phyloP scores from a whole-genome alignment of 345 rosid genomes.

The Citrus unshiu region DNA sequence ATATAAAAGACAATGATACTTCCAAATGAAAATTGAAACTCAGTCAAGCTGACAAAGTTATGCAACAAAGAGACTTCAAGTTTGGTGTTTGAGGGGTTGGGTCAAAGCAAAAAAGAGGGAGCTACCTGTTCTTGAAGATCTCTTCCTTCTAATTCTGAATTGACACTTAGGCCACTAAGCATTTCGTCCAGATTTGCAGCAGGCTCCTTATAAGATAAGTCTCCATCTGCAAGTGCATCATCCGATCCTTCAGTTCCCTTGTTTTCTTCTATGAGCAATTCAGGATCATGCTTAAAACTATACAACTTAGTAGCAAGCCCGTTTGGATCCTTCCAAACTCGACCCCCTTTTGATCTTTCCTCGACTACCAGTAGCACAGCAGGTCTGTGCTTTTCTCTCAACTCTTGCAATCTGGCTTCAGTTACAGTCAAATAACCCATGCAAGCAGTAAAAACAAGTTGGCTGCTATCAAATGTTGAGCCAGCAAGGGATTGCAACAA shows the following conservation, averaged over 20 bases:
- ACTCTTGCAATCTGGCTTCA: constrained; percentile 64
- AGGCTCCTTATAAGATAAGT: constrained; percentile 25
- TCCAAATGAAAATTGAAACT: constrained; percentile 1
- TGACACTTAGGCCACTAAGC: constrained; percentile 35
- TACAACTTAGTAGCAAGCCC: constrained; percentile 80
- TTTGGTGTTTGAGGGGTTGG: background rate
- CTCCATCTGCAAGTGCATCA: constrained; percentile 24
- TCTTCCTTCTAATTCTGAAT: constrained; percentile 48
- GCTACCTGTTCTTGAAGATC: constrained; percentile 90
- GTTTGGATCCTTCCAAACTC: constrained; percentile 74
- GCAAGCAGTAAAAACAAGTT: constrained; percentile 86
- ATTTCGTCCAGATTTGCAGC: constrained; percentile 33
- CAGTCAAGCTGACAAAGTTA: background rate
- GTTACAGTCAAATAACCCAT: constrained; percentile 79
- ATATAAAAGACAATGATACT: constrained; percentile 3
- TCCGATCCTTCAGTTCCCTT: constrained; percentile 29
- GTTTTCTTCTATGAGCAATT: constrained; percentile 35
- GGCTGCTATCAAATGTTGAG: constrained; percentile 97
- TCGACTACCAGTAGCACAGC: constrained; percentile 52
- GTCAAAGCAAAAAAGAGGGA: constrained; percentile 8
- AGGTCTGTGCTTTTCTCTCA: constrained; percentile 78
- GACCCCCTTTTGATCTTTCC: constrained; percentile 58
- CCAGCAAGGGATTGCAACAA: constrained; percentile 80
- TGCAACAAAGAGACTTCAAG: background rate
- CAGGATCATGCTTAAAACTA: constrained; percentile 73